A percentile compares a stretch with the other conserved stretches of the same genome.
Evolutionary conservation across 345 rosid genomes (phyloP).

Genomic region (Raphanus sativus): DNA sequence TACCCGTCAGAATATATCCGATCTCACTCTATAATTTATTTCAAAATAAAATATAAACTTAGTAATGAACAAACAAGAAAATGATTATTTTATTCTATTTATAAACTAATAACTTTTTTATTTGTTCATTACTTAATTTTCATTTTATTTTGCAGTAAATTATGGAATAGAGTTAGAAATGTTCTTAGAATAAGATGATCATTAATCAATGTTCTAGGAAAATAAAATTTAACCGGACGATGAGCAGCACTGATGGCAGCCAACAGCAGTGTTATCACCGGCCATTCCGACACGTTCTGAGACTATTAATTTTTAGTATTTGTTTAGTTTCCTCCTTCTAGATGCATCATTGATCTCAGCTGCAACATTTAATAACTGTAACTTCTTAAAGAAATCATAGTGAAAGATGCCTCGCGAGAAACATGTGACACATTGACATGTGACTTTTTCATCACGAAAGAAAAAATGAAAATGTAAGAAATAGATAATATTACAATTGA

Average conservation of each 20-base stretch:
- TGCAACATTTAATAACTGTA: background rate
- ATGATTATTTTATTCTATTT: too few relatives aligned
- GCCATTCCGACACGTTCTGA: slow-evolving; percentile 18
- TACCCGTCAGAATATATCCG: too few relatives aligned
- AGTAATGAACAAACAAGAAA: too few relatives aligned
- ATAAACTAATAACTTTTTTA: too few relatives aligned
- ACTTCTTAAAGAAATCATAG: background rate
- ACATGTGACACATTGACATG: slow-evolving; percentile 14
- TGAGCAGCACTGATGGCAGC: slow-evolving; percentile 19
- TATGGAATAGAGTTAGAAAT: too few relatives aligned
- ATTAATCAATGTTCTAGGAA: background rate
- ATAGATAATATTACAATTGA: too few relatives aligned
- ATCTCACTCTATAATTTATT: too few relatives aligned
- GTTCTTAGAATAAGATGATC: background rate
- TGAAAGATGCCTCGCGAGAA: background rate
- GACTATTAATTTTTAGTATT: background rate
- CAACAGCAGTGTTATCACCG: slow-evolving; percentile 9
- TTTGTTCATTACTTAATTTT: too few relatives aligned
- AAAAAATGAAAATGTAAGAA: background rate
- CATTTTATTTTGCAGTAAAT: too few relatives aligned
- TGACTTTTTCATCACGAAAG: slow-evolving; percentile 10
- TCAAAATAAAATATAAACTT: too few relatives aligned
- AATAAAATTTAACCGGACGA: background rate
- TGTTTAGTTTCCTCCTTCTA: slow-evolving; percentile 2
- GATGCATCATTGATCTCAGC: background rate